Base-by-base conservation (phyloP, 2,329 filamentous ascomycete genomes). In the Fusarium continuum region DNA sequence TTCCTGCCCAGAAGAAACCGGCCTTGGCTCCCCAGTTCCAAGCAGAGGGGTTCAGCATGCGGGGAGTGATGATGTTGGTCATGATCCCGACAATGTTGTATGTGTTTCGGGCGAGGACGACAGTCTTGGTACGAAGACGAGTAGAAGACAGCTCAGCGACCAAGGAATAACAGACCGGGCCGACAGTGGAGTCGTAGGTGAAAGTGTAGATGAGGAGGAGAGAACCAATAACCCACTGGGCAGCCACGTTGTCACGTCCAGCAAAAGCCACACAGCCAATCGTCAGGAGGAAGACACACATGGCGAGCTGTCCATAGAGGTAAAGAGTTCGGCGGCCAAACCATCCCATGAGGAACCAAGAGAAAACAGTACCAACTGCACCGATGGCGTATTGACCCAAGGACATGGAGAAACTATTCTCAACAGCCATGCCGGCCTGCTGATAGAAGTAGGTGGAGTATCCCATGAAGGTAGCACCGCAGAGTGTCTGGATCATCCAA, bases 161-260 rank as follows among this genome's bases (percentile, higher is more conserved):
- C 28, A 96, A 83, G 0, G 91, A 94, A 78, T 95, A 97, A 77
- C 91, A 93, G 22, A 96, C 91, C 31, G 61, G 77, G 1, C 77
- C 77, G 22, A 79, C 73, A 6, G 76, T 78, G 32, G 68, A 69
- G 55, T 78, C 72, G 49, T 78, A 79, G 43, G 79, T 75, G 25
- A 81, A 77, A 17, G 78, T 80, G 71, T 80, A 82, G 57, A 79
- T 71, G 19, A 77, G 64, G 3, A 77, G 73, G 50, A 86, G 72
- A 3, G 78, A 76, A 3, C 82, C 84, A 2, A 81, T 80, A 0
- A 77, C 78, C 75, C 78, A 82, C 11, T 82, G 79, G 1, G 80
- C 82, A 7, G 79, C 73, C 0, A 77, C 79, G 26, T 81, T 76
- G 26, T 81, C 75, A 50, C 78, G 79, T 2, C 76, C 72, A 23